Base-by-base conservation (phyloP, 2,329 filamentous ascomycete species). In the Blastomyces gilchristii region DNA sequence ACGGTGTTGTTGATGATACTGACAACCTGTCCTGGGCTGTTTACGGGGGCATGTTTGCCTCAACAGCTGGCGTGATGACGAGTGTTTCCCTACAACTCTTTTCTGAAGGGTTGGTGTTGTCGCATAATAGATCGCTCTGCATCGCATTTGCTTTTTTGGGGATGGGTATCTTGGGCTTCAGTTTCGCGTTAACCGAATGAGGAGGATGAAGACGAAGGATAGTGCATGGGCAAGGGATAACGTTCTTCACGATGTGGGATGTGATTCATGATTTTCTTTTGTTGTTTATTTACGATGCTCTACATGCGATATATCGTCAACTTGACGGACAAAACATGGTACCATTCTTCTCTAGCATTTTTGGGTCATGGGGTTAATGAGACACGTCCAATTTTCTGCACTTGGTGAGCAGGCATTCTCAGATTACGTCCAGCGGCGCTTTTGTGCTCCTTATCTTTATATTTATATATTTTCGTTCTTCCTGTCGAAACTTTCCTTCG, bases 31-130 rank as follows among this genome's bases (percentile, higher is more conserved):
- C 80, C 0, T 83, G 85, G 71, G 81, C 77, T 41, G 80, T 84
- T 0, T 80, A 79, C 64, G 79, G 77, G 28, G 76, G 75, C 61
- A 87, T 97, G 77, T 99, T 99, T 78, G 92, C 91, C 7, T 80
- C 87, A 11, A 97, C 93, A 0, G 87, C 91, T 0, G 94, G 94
- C 0, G 95, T 99, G 69, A 97, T 99, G 94, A 87, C 91, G 37
- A 94, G 89, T 69, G 94, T 99, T 39, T 91, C 88, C 2, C 76
- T 99, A 71, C 90, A 95, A 76, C 79, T 99, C 7, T 93, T 97
- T 71, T 87, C 89, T 3, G 92, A 99, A 79, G 88, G 88, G 68
- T 74, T 96, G 72, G 89, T 87, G 63, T 76, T 97, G 71, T 92
- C 90, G 68, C 75, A 78, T 65, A 70, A 73, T 49, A 72, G 73